A percentile compares a stretch with the other conserved stretches of the same genome.
Evolutionary conservation across 2,329 filamentous ascomycete genomes (phyloP).

Genomic region (Calonectria pseudoreteaudii): DNA sequence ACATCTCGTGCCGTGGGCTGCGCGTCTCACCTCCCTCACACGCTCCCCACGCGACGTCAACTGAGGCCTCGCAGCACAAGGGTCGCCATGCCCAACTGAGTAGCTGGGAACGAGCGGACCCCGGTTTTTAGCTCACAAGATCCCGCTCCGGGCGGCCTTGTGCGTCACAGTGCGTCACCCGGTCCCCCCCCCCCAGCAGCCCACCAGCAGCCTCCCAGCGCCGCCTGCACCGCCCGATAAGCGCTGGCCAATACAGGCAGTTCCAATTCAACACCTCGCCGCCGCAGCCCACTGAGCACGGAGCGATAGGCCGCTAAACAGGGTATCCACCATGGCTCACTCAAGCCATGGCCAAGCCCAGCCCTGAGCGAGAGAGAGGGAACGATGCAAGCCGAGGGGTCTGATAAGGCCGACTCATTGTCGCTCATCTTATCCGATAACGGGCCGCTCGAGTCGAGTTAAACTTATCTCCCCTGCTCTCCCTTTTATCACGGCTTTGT

Average conservation of each 20-base stretch:
- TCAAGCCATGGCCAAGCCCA: neutral
- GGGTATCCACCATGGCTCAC: constrained; percentile 3
- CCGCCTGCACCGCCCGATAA: constrained; percentile 31
- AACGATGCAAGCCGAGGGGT: neutral
- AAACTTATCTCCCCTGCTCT: constrained; percentile 2
- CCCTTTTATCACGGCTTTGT: neutral
- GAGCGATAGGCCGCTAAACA: constrained; percentile 6
- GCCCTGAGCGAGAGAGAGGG: neutral
- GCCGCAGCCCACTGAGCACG: neutral
- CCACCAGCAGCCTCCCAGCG: neutral
- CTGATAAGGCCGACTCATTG: constrained; percentile 33
- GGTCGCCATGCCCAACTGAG: constrained; percentile 3
- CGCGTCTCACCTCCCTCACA: neutral
- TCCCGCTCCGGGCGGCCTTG: constrained; percentile 26
- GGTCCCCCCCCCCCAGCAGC: neutral
- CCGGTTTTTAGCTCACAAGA: constrained; percentile 44
- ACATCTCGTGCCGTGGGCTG: constrained; percentile 1
- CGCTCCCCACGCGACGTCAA: neutral
- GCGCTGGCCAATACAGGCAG: constrained; percentile 39
- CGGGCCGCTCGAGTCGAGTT: constrained; percentile 13
- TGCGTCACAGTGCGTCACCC: constrained; percentile 36
- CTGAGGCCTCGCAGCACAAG: constrained; percentile 2
- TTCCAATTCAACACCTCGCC: constrained; percentile 30
- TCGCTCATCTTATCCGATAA: constrained; percentile 30
- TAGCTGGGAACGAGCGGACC: constrained; percentile 17